phyloP scores from a whole-genome alignment of 2,329 filamentous ascomycete species.

The Leptodontidium sp. region DNA sequence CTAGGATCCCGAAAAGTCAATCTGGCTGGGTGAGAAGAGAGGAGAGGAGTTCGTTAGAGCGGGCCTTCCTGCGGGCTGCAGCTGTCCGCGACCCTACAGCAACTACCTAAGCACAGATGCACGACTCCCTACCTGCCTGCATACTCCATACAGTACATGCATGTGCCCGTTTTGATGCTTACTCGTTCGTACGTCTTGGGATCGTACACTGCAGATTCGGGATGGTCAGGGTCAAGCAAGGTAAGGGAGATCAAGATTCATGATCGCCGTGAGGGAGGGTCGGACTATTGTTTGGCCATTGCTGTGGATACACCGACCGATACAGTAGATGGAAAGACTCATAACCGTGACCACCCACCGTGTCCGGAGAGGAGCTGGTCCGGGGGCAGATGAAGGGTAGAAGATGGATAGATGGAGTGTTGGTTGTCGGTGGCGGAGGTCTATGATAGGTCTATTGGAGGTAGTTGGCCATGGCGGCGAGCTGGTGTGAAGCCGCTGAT shows the following conservation, averaged over 20 bases:
- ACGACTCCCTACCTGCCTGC: slow-evolving; percentile 10
- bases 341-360: background rate
- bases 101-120: slow-evolving; percentile 19
- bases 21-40: slow-evolving; percentile 25
- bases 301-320: background rate
- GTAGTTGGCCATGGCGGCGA: slow-evolving; percentile 9
- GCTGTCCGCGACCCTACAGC: background rate
- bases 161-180: slow-evolving; percentile 25
- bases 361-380: background rate
- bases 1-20: background rate
- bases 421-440: background rate
- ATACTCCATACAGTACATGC: slow-evolving; percentile 2
- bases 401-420: background rate
- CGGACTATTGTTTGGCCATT: slow-evolving; percentile 32
- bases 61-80: background rate
- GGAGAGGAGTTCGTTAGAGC: slow-evolving; percentile 16
- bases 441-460: background rate
- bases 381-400: background rate
- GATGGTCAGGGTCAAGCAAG: slow-evolving; percentile 25
- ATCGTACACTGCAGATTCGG: slow-evolving; percentile 21
- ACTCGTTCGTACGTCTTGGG: slow-evolving; percentile 8
- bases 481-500: background rate
- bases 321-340: background rate
- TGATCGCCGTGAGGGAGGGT: slow-evolving; percentile 34
- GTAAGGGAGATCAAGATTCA: slow-evolving; percentile 30